These are phyloP conservation scores for Cardiospermum halicacabum DNA, from an alignment of 345 rosid genomes.

Conservation along the genomic window DNA sequence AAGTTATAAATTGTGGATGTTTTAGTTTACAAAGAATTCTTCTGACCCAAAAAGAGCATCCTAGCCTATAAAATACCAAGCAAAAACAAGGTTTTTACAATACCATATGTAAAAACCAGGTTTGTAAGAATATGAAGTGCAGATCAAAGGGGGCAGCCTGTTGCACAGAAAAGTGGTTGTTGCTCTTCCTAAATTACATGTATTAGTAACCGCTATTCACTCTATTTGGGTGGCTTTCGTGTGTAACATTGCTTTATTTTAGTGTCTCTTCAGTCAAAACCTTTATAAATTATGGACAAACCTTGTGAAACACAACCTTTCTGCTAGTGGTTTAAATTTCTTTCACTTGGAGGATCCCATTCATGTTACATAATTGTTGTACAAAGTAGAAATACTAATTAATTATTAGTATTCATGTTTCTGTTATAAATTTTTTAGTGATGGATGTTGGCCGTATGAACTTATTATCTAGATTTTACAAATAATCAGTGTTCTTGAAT, in stretches of 20 bases:
- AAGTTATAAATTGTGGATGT: too few relatives aligned
- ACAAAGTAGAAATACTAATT: constrained; percentile 20
- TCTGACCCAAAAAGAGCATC: too few relatives aligned
- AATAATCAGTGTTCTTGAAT: neutral
- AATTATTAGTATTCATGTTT: constrained; percentile 9
- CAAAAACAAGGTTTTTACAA: too few relatives aligned
- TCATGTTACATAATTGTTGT: too few relatives aligned
- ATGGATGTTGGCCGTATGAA: neutral
- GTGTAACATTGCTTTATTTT: constrained; percentile 19
- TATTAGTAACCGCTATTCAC: neutral
- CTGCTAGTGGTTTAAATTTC: neutral
- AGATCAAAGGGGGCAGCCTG: constrained; percentile 72
- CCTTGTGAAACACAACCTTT: constrained; percentile 4
- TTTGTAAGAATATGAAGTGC: too few relatives aligned
- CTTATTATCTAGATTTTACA: neutral
- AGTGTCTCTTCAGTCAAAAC: constrained; percentile 2
- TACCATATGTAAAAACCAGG: too few relatives aligned
- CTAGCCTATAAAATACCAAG: too few relatives aligned
- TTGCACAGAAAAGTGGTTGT: constrained; percentile 62
- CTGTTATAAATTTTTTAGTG: constrained; percentile 7
- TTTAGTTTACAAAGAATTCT: too few relatives aligned
- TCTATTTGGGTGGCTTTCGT: constrained; percentile 9
- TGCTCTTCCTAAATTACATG: constrained; percentile 45
- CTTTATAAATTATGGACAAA: constrained; percentile 13
- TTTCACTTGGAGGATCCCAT: constrained; percentile 3